These are phyloP conservation scores for Boletus edulis DNA, from an alignment of 768 basidiomycete genomes.

Conservation along the genomic window DNA sequence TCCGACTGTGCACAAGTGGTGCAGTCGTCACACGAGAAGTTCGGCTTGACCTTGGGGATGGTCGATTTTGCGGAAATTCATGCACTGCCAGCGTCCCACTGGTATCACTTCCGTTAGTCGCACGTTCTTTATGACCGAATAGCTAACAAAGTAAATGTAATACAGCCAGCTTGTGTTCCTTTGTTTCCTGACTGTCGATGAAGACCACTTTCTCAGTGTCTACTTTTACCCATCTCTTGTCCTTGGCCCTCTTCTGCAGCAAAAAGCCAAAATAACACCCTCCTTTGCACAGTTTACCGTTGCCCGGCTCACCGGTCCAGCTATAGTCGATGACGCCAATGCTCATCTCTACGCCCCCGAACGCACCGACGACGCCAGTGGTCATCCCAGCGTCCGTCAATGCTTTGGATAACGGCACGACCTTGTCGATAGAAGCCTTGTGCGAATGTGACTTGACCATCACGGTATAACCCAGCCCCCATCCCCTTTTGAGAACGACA, in stretches of 20 bases:
- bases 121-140: no score
- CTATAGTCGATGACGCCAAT: constrained; percentile 2
- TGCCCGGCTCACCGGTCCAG: background rate
- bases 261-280: constrained; percentile 2
- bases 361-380: background rate
- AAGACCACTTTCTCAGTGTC: constrained; percentile 1
- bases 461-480: background rate
- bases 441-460: background rate
- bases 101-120: no score
- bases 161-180: background rate
- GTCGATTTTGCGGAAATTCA: no score
- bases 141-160: background rate
- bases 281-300: background rate
- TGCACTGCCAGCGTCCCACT: no score
- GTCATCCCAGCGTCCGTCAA: background rate
- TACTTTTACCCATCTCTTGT: background rate
- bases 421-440: background rate
- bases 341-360: background rate
- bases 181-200: background rate
- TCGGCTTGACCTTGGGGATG: no score
- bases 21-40: no score
- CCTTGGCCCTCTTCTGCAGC: background rate
- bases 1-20: no score
- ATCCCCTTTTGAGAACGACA: background rate
- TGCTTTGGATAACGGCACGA: background rate